Evolutionary conservation across 805 yeast genomes (phyloP).

Genomic region (Pichia kluyveri): DNA sequence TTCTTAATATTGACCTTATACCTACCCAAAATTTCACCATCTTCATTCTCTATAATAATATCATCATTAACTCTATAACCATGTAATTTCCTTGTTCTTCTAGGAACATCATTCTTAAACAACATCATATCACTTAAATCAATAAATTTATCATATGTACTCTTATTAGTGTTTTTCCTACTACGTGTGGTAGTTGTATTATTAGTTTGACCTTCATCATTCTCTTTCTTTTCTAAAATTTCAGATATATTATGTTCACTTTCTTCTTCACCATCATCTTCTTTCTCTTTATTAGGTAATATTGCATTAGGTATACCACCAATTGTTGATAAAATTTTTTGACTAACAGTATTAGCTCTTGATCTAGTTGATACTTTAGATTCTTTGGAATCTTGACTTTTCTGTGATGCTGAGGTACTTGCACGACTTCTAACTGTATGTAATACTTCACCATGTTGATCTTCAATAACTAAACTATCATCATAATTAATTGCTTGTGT

Average conservation of each 20-base stretch:
- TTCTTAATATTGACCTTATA: constrained; percentile 55
- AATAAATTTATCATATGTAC: constrained; percentile 4
- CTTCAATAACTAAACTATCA: constrained; percentile 62
- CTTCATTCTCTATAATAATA: constrained; percentile 78
- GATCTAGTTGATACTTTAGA: neutral
- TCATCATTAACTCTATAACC: constrained; percentile 78
- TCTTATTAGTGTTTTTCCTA: neutral
- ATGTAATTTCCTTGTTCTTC: constrained; percentile 28
- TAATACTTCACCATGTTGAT: constrained; percentile 73
- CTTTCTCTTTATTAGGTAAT: neutral
- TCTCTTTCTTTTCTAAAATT: neutral
- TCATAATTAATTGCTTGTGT: constrained; percentile 62
- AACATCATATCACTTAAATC: constrained; percentile 5
- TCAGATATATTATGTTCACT: neutral
- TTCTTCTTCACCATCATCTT: neutral
- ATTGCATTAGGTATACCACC: constrained; percentile 1
- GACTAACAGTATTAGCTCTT: constrained; percentile 7
- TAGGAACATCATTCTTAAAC: constrained; percentile 3
- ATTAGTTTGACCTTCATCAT: neutral
- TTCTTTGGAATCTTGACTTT: neutral
- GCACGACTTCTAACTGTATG: constrained; percentile 35
- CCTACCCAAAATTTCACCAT: constrained; percentile 84
- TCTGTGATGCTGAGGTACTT: constrained; percentile 2
- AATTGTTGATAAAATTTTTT: constrained; percentile 7
- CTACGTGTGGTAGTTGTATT: neutral